Conservation (phyloP, 2,329 filamentous ascomycete species). For the Sclerotinia glacialis region DNA sequence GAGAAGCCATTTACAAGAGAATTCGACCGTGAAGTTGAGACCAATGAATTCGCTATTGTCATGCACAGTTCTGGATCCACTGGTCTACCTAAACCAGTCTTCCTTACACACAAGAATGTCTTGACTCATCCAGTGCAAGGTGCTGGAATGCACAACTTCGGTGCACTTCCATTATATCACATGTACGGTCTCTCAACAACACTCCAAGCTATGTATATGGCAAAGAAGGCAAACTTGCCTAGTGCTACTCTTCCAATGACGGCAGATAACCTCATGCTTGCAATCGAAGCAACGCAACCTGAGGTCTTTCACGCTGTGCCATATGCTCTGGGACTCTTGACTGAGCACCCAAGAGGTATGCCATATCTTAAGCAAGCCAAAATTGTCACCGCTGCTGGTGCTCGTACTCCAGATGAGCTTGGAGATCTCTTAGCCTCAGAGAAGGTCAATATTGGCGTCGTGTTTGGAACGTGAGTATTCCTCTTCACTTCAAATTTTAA, state of each 20-base stretch:
- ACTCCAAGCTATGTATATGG: slow-evolving; percentile 51
- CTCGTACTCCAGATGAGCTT: slow-evolving; percentile 57
- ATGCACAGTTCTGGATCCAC: slow-evolving; percentile 48
- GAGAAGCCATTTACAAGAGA: slow-evolving; percentile 15
- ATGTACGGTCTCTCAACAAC: slow-evolving; percentile 56
- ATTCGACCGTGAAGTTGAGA: slow-evolving; percentile 21
- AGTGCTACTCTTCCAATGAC: slow-evolving; percentile 56
- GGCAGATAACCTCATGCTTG: slow-evolving; percentile 45
- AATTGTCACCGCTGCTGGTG: slow-evolving; percentile 56
- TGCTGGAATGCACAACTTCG: slow-evolving; percentile 47
- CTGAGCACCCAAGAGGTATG: slow-evolving; percentile 57
- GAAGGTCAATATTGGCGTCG: slow-evolving; percentile 53
- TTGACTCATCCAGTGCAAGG: slow-evolving; percentile 43
- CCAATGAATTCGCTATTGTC: slow-evolving; percentile 25
- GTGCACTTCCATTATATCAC: slow-evolving; percentile 58
- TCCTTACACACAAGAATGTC: slow-evolving; percentile 51
- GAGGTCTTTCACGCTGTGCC: slow-evolving; percentile 44
- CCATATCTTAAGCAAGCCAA: slow-evolving; percentile 46
- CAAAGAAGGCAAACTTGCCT: slow-evolving; percentile 51
- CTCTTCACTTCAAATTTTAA: neutral
- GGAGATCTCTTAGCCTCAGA: slow-evolving; percentile 51
- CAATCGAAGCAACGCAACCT: slow-evolving; percentile 45
- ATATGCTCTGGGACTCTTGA: slow-evolving; percentile 60
- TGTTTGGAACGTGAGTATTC: slow-evolving; percentile 47
- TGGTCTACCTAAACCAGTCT: slow-evolving; percentile 62